Conservation (phyloP, 148 eudicot genomes). For the Camellia granthamiana region DNA sequence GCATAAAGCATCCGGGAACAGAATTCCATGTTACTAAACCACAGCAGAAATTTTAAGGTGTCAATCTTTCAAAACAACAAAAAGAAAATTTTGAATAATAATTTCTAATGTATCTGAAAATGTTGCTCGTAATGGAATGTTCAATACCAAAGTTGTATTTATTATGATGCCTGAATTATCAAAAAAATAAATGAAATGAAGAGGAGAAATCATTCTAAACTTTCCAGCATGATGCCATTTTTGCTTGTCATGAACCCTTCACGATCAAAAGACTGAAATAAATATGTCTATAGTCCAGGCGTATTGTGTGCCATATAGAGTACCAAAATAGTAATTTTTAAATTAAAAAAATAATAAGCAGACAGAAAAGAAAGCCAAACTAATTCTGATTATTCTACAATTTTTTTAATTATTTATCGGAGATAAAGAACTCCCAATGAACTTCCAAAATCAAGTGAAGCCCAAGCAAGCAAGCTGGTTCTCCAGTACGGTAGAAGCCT, state of each 20-base stretch:
- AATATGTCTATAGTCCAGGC: not conserved
- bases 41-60: not conserved
- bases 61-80: not conserved
- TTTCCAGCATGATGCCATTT: not conserved
- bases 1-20: not conserved
- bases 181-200: not conserved
- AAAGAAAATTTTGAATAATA: not conserved
- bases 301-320: not conserved
- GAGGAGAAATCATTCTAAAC: not conserved
- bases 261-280: not conserved
- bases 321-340: not conserved
- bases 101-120: not conserved
- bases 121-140: not conserved
- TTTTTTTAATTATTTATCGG: too few species aligned
- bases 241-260: not conserved
- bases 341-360: not conserved
- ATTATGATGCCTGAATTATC: not conserved
- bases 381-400: not conserved
- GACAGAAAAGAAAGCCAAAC: not conserved
- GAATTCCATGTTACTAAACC: not conserved
- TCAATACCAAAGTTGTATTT: not conserved
- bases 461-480: too few species aligned
- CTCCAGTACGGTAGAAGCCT: too few species aligned
- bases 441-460: too few species aligned
- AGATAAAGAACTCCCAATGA: too few species aligned